Base-by-base conservation (phyloP, 164 flowering plant species). In the Akebia trifoliata region DNA sequence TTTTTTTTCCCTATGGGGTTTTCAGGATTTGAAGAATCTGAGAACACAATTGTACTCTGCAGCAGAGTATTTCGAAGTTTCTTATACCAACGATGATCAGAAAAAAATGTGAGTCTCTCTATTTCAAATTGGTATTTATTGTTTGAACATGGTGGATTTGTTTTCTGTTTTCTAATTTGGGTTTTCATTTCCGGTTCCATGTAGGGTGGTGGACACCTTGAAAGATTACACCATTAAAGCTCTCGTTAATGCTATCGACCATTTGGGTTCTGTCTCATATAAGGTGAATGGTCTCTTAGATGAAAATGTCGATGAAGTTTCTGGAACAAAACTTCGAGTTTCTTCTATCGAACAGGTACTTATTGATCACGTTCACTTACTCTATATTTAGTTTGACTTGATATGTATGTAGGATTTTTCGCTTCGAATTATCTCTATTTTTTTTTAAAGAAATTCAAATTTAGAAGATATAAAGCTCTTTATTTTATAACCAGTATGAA, bases 201-300 rank as follows among this genome's bases (percentile, higher is more conserved):
- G 68, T 75, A 92, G 98, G 59, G 92, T 87, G 63, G 76, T 84
- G 15, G 76, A 83, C 48, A 79, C 90, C 55, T 76, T 93, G 71
- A 93, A 84, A 76, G 96, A 87, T 73, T 93, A 87, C 59, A 79
- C 92, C 21, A 72, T 87, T 54, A 90, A 83, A 76, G 95, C 96
- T 60, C 74, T 93, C 51, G 87, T 93, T 47, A 87, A 87, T 63
- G 87, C 99, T 0, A 88, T 87, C 50, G 99, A 93, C 67, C 97
- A 93, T 70, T 75, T 93, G 76, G 99, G 96, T 50, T 82, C 96
- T 17, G 86, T 83, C 54, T 74, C 91, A 5, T 81, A 73, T 51
- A 85, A 81, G 56, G 96, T 90, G 40, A 90, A 76, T 57, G 83
- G 74, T 62, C 67, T 90, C 26, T 53, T 93, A 39, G 84, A 87